Evolutionary conservation across 2,329 filamentous ascomycete genomes (phyloP), one percentile per base, ranked within the genome.

Genomic region (Diplodia mutila): DNA sequence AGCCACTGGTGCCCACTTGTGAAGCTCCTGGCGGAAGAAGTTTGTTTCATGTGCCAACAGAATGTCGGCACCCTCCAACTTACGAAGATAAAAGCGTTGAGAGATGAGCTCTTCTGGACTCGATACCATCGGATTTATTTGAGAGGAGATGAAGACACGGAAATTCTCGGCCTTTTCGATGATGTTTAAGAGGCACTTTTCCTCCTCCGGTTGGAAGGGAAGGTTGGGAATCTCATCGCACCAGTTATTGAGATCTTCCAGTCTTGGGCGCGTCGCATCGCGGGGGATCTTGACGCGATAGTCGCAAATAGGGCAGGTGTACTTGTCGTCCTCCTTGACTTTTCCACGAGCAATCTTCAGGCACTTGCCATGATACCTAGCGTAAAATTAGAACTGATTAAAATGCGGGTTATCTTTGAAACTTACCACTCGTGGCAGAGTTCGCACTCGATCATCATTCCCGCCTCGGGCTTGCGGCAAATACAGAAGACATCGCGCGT

Each of bases 381-480:
- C n/a, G 49, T 64, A 67, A 29, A 55, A 46, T 68, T 42, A 68
- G 61, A 25, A 8, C 53, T 82, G 74, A 82, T 69, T 46, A 16
- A 27, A 29, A 69, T 14, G 9, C 27, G 55, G 12, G 2, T 57
- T 27, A 37, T 4, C 8, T 42, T 23, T 23, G 48, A 32, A 23
- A 83, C 89, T 83, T 79, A 94, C 95, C 95, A 99, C 82, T 99
- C 95, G 75, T 97, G 94, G 79, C 95, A 99, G 48, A 97, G 85
- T 77, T 98, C 95, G 77, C 95, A 99, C 80, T 99, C 95, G 73
- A 99, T 98, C 95, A 99, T 99, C 91, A 98, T 96, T 63, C 95
- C 95, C 46, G 94, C 93, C 79, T 99, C 95, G 7, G 93, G 88
- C 70, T 90, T 92, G 69, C 95, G 89, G 80, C 95, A 99, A 72